Evolutionary conservation across 129 eudicot species (phyloP).

Genomic region (Escallonia herrerae): DNA sequence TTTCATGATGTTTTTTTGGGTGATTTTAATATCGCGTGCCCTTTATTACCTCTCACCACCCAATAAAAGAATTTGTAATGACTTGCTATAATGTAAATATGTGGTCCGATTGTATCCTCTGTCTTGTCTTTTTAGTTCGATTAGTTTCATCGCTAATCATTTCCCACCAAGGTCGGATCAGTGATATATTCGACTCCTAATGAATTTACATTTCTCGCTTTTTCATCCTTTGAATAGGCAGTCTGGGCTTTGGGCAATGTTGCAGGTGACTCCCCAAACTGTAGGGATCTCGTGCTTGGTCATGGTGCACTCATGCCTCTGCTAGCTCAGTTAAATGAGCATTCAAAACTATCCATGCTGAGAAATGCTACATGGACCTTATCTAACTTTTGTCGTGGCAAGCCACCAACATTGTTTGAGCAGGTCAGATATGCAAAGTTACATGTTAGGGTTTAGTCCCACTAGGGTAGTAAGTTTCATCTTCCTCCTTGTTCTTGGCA

Average conservation of each 20-base stretch:
- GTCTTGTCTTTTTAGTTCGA: too few relatives aligned
- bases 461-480: too few relatives aligned
- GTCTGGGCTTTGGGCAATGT: conserved; percentile 75
- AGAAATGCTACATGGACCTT: conserved; percentile 73
- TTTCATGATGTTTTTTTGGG: too few relatives aligned
- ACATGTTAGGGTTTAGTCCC: too few relatives aligned
- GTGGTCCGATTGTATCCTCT: too few relatives aligned
- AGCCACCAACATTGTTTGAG: conserved; percentile 57
- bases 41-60: too few relatives aligned
- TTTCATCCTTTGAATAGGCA: conserved; percentile 29
- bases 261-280: conserved; percentile 65
- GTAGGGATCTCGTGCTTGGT: conserved; percentile 60
- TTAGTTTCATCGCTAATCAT: neutral
- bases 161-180: neutral
- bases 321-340: conserved; percentile 48
- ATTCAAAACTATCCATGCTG: conserved; percentile 56
- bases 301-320: conserved; percentile 63
- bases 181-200: neutral
- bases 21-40: too few relatives aligned
- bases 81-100: too few relatives aligned
- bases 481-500: conserved; percentile 14
- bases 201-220: neutral
- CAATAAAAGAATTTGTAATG: too few relatives aligned
- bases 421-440: conserved; percentile 25
- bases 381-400: conserved; percentile 68